Evolutionary conservation across 805 yeast species (phyloP), one percentile per base, ranked within the genome.

Genomic region (Torulaspora franciscae): DNA sequence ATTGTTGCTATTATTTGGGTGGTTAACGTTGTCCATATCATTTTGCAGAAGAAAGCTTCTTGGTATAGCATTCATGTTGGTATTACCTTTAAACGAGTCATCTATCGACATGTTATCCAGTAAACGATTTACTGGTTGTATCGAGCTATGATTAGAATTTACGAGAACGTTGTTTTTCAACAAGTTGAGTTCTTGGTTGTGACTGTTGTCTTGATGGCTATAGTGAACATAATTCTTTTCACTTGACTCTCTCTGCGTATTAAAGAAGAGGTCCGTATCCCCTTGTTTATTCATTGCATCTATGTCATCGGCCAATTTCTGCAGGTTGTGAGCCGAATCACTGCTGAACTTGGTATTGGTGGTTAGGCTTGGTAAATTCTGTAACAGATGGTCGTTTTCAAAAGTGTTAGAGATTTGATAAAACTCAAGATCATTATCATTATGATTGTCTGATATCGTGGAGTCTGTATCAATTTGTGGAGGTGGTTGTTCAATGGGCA

Each of bases 71-170:
- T 49, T 49, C 24, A 45, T 24, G 40, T 44, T 33, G 45, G 47
- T 30, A 46, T 40, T 40, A 38, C 32, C 30, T 39, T 46, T 49
- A 42, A 49, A 43, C 42, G 56, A 47, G 40, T 55, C 57, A 40
- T 51, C 59, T 24, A 55, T 50, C 3, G 57, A 55, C 55, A 55
- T 52, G 32, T 50, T 52, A 44, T 52, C 54, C 45, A 52, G 36
- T 28, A 54, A 32, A 44, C 45, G 47, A 40, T 52, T 47, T 17
- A 48, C 51, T 4, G 51, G 51, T 13, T 44, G 51, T 22, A 48
- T 25, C 7, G 48, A 50, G 42, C 42, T 44, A 37, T 42, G 46
- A 17, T 39, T 40, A n/a, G 47, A 44, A 32, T 44, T 40, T 22
- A 29, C 30, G 10, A 39, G 14, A 11, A 39, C 42, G 8, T 39